Conservation (phyloP, 768 basidiomycete species). For the Phylloporus scabripes region DNA sequence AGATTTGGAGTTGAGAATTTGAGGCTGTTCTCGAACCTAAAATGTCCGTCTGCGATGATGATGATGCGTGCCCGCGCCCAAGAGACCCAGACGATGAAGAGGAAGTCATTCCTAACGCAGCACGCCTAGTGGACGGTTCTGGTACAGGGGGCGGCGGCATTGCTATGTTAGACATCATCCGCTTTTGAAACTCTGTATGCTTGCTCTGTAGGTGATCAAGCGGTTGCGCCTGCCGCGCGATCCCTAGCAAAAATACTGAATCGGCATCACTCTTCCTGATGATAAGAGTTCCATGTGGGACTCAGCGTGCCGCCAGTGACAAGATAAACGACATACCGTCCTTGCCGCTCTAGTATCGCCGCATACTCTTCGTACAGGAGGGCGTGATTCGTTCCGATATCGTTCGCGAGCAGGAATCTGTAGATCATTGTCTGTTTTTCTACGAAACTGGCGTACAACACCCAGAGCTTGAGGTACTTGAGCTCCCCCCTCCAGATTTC, state of each 20-base stretch:
- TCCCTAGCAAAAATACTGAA: conserved; percentile 79
- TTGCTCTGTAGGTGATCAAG: conserved; percentile 73
- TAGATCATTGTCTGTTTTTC: conserved; percentile 87
- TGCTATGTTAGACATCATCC: conserved; percentile 63
- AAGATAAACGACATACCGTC: conserved; percentile 54
- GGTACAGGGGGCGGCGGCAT: conserved; percentile 35
- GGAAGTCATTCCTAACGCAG: conserved; percentile 42
- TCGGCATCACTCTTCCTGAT: conserved; percentile 84
- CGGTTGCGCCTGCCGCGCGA: conserved; percentile 76
- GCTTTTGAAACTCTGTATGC: conserved; percentile 85
- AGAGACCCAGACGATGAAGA: conserved; percentile 30
- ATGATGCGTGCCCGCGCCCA: conserved; percentile 10
- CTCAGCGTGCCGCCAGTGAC: conserved; percentile 27
- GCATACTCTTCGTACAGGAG: conserved; percentile 93
- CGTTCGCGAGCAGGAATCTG: conserved; percentile 83
- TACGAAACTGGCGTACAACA: conserved; percentile 88
- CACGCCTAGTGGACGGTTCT: conserved; percentile 35
- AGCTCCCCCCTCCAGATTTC: conserved; percentile 74
- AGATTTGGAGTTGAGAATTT: conserved; percentile 61
- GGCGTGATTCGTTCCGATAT: conserved; percentile 78
- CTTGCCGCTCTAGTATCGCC: conserved; percentile 72
- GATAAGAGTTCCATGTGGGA: background rate
- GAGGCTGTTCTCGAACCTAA: conserved; percentile 35
- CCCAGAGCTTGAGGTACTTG: conserved; percentile 91
- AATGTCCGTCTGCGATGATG: conserved; percentile 24